phyloP scores from a whole-genome alignment of 441 rosid species.

The Aquilaria agallochum region DNA sequence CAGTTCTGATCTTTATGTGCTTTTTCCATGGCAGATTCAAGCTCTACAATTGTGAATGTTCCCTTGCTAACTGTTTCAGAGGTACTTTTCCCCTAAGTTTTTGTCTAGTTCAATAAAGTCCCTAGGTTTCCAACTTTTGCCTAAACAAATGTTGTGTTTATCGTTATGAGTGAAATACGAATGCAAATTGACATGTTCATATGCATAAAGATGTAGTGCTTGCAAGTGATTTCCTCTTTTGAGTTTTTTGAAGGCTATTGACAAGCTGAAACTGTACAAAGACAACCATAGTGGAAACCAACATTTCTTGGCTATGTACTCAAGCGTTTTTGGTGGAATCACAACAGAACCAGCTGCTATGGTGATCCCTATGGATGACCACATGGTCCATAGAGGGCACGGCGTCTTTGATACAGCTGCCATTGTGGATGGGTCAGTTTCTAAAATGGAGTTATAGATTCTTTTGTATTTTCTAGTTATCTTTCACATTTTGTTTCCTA shows the following conservation, averaged over 20 bases:
- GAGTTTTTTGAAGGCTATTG: slow-evolving; percentile 46
- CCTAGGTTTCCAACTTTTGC: not conserved
- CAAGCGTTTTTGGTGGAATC: slow-evolving; percentile 76
- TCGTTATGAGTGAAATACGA: not conserved
- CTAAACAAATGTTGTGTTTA: not conserved
- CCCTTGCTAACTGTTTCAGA: slow-evolving; percentile 56
- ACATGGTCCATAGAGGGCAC: slow-evolving; percentile 93
- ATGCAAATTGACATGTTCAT: not conserved
- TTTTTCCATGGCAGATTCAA: slow-evolving; percentile 32
- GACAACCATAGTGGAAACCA: slow-evolving; percentile 44
- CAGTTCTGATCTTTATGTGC: not conserved
- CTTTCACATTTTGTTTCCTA: not conserved
- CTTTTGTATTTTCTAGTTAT: not conserved
- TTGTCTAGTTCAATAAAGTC: not conserved
- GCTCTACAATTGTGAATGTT: slow-evolving; percentile 32
- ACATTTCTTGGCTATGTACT: slow-evolving; percentile 76
- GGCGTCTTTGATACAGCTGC: slow-evolving; percentile 94
- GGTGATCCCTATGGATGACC: slow-evolving; percentile 90
- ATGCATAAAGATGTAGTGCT: not conserved
- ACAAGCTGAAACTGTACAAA: slow-evolving; percentile 43
- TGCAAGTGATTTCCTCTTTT: not conserved
- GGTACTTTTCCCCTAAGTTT: slow-evolving; percentile 31
- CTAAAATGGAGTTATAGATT: not conserved
- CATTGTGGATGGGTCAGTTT: slow-evolving; percentile 64
- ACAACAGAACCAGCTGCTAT: slow-evolving; percentile 72